Evolutionary conservation across 2,329 filamentous ascomycete genomes (phyloP).

Genomic region (Fusarium cicatricum): DNA sequence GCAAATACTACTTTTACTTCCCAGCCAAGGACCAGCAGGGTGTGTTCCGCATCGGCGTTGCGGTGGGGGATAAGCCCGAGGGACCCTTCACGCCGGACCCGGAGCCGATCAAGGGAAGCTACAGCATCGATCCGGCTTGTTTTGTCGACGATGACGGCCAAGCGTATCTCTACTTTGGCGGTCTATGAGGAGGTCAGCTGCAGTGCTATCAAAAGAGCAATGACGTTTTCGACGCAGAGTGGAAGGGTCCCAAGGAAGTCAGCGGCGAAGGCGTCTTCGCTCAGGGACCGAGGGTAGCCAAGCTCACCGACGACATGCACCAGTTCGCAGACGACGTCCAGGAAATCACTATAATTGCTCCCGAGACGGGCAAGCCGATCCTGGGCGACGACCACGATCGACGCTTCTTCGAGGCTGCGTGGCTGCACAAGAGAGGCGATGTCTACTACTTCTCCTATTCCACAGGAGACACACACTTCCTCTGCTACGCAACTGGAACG

Average conservation of each 20-base stretch:
- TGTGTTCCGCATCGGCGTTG: constrained; percentile 79
- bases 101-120: constrained; percentile 71
- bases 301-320: constrained; percentile 71
- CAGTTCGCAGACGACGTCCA: constrained; percentile 62
- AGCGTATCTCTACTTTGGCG: constrained; percentile 71
- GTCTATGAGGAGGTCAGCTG: constrained; percentile 82
- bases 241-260: constrained; percentile 67
- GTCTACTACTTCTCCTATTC: constrained; percentile 81
- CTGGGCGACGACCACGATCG: constrained; percentile 74
- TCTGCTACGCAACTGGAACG: constrained; percentile 73
- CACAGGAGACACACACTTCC: constrained; percentile 79
- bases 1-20: constrained; percentile 79
- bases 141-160: constrained; percentile 69
- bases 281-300: constrained; percentile 72
- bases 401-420: constrained; percentile 82
- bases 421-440: constrained; percentile 77
- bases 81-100: constrained; percentile 75
- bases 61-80: constrained; percentile 67
- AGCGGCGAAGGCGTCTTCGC: constrained; percentile 63
- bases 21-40: constrained; percentile 75
- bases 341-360: constrained; percentile 71
- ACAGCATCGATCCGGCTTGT: constrained; percentile 78
- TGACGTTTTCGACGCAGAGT: constrained; percentile 62
- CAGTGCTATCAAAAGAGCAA: constrained; percentile 73
- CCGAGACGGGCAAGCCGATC: constrained; percentile 66